These are phyloP conservation scores for Priceomyces melissophilus DNA, from an alignment of 805 yeast genomes.

Conservation along the genomic window DNA sequence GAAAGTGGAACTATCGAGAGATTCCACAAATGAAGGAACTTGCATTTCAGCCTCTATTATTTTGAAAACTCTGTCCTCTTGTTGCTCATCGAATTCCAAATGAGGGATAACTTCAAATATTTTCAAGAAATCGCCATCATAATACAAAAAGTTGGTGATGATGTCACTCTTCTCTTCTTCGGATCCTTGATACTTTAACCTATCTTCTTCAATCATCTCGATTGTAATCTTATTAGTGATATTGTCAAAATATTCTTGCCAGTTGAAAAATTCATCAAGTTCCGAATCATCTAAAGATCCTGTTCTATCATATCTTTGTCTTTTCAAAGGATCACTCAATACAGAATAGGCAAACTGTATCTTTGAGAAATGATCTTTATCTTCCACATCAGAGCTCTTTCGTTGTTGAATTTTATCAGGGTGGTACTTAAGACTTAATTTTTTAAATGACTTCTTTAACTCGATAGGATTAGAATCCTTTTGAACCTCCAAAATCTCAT, in stretches of 20 bases:
- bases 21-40: conserved; percentile 24
- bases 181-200: conserved; percentile 57
- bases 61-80: conserved; percentile 58
- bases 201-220: conserved; percentile 71
- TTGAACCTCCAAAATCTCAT: conserved; percentile 46
- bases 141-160: conserved; percentile 51
- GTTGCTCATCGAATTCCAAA: conserved; percentile 55
- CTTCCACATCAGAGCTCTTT: conserved; percentile 10
- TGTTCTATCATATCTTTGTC: conserved; percentile 63
- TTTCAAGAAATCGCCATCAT: conserved; percentile 64
- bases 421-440: conserved; percentile 59
- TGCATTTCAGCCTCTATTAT: conserved; percentile 46
- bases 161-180: conserved; percentile 61
- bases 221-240: conserved; percentile 51
- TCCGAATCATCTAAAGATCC: conserved; percentile 53
- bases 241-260: conserved; percentile 55
- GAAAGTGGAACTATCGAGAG: conserved; percentile 25
- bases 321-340: conserved; percentile 53
- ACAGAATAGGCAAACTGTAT: conserved; percentile 75
- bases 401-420: conserved; percentile 61
- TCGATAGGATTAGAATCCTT: conserved; percentile 44
- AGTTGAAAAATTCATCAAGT: conserved; percentile 43
- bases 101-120: conserved; percentile 79
- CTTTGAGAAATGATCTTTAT: conserved; percentile 49
- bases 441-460: conserved; percentile 66